phyloP scores from a whole-genome alignment of 345 rosid species.

The Durio zibethinus region DNA sequence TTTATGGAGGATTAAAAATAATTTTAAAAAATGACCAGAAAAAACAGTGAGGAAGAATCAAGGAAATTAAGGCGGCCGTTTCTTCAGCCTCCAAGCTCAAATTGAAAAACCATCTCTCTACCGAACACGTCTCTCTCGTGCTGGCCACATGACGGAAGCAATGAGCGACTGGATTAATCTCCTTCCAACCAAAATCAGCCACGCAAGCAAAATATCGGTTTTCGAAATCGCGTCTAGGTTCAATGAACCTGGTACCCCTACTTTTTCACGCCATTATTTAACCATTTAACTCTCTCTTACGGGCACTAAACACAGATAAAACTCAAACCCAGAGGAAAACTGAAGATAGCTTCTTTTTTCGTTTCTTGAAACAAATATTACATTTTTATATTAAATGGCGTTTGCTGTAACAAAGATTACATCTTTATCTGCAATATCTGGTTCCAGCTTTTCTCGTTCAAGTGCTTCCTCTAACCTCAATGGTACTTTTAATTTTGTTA shows the following conservation, averaged over 20 bases:
- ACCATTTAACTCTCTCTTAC: background rate
- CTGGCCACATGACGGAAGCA: conserved; percentile 41
- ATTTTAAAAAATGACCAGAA: background rate
- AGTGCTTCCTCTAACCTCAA: conserved; percentile 35
- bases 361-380: background rate
- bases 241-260: conserved; percentile 33
- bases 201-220: conserved; percentile 20
- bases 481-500: conserved; percentile 22
- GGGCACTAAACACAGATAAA: background rate
- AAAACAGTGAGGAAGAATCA: background rate
- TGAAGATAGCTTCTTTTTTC: background rate
- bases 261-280: conserved; percentile 38
- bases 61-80: background rate
- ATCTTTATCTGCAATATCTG: conserved; percentile 39
- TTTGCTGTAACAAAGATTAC: conserved; percentile 41
- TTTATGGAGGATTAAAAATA: background rate
- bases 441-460: conserved; percentile 34
- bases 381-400: conserved; percentile 30
- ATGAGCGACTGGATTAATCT: conserved; percentile 21
- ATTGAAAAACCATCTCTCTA: background rate
- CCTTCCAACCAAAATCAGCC: conserved; percentile 23
- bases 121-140: conserved; percentile 16
- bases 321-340: background rate
- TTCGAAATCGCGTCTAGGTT: conserved; percentile 43
- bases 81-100: background rate